Conservation (phyloP, 805 yeast species). For the Zygosaccharomyces pseudorouxii region DNA sequence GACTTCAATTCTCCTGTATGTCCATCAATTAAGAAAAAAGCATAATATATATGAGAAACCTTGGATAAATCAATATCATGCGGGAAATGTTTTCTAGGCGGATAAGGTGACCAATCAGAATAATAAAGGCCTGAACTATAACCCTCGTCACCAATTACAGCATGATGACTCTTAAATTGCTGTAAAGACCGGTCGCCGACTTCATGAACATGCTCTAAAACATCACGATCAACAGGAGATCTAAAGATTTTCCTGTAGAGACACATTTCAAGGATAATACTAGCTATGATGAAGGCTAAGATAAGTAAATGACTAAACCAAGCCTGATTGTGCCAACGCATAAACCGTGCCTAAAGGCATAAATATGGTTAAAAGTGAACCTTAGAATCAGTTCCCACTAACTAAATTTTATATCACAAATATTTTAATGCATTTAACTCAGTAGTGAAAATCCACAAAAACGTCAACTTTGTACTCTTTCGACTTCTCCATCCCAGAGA, state of each 20-base stretch:
- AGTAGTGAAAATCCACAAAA: neutral
- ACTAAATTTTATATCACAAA: neutral
- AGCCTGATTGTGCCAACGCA: constrained; percentile 7
- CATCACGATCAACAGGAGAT: constrained; percentile 6
- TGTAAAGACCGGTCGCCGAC: constrained; percentile 1
- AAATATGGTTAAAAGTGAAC: neutral
- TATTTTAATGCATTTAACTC: neutral
- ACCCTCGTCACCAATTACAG: constrained; percentile 5
- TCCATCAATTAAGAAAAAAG: constrained; percentile 61
- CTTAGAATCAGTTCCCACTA: neutral
- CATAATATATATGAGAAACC: constrained; percentile 69
- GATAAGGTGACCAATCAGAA: constrained; percentile 66
- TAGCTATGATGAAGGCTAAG: constrained; percentile 8
- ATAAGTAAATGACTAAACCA: constrained; percentile 5
- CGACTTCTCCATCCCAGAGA: neutral
- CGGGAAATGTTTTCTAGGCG: constrained; percentile 53
- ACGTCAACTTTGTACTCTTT: neutral
- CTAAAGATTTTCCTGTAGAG: constrained; percentile 14
- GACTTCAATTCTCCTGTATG: constrained; percentile 49
- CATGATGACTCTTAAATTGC: constrained; percentile 4
- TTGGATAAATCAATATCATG: constrained; percentile 52
- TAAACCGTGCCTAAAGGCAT: neutral
- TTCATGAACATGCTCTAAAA: constrained; percentile 7
- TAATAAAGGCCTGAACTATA: constrained; percentile 41
- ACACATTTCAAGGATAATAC: constrained; percentile 16